Percentiles rank a stretch among this genome's conserved stretches.
Evolutionary conservation across 495 filamentous ascomycete genomes (phyloP).

Genomic region (Trichoderma orchidacearum): DNA sequence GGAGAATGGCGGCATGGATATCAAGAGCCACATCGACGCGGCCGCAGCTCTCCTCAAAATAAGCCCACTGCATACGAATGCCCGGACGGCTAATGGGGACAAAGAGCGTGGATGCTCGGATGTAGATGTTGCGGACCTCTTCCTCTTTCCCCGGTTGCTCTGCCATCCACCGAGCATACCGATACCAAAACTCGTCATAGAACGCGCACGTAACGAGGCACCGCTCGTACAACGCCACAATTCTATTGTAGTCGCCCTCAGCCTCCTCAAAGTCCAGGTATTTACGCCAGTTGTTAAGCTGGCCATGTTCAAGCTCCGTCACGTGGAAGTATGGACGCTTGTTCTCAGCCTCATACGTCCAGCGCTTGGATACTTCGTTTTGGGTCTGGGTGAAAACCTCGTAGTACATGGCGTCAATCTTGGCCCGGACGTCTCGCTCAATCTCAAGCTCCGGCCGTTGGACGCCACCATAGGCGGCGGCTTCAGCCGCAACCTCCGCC

Average conservation of each 20-base stretch:
- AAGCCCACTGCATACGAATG: conserved; percentile 80
- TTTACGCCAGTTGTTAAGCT: conserved; percentile 87
- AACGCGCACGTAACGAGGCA: conserved; percentile 85
- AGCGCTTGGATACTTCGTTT: conserved; percentile 80
- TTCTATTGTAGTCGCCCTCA: conserved; percentile 64
- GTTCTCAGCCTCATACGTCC: conserved; percentile 89
- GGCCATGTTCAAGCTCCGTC: conserved; percentile 73
- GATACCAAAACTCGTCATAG: conserved; percentile 96
- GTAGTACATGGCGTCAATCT: conserved; percentile 68
- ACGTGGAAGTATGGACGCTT: conserved; percentile 97
- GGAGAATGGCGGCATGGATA: conserved; percentile 70
- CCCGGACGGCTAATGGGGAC: conserved; percentile 72
- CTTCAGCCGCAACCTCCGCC: conserved; percentile 52
- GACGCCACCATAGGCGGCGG: conserved; percentile 20
- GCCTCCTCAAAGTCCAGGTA: conserved; percentile 94
- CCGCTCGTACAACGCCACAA: conserved; percentile 80
- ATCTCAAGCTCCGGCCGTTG: conserved; percentile 57
- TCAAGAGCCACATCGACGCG: conserved; percentile 66
- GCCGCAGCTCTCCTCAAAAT: conserved; percentile 78
- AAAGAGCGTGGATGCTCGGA: conserved; percentile 70
- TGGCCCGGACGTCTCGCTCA: conserved; percentile 67
- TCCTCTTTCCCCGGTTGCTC: conserved; percentile 70
- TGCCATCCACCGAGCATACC: conserved; percentile 95
- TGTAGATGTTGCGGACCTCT: conserved; percentile 87
- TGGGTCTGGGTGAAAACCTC: conserved; percentile 74